Conservation (phyloP, 2,329 filamentous ascomycete species). For the Davidsoniella australis region DNA sequence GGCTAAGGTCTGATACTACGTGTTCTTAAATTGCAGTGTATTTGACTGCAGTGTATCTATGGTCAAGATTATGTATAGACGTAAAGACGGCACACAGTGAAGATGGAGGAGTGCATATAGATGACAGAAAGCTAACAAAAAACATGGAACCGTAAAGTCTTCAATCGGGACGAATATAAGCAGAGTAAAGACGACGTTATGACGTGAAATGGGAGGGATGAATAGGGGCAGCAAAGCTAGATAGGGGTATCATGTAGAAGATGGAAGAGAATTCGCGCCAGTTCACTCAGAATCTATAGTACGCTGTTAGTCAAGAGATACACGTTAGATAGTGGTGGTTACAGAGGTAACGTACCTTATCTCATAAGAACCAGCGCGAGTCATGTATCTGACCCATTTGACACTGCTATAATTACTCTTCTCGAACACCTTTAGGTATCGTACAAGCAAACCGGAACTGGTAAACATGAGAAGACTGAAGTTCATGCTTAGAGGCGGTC, state of each 20-base stretch:
- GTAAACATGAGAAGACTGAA: constrained; percentile 98
- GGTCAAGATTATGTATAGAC: too few relatives aligned
- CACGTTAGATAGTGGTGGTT: constrained; percentile 12
- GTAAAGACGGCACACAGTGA: too few relatives aligned
- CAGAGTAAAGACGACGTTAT: too few relatives aligned
- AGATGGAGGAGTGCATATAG: too few relatives aligned
- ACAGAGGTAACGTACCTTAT: constrained; percentile 45
- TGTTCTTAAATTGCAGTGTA: too few relatives aligned
- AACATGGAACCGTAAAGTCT: too few relatives aligned
- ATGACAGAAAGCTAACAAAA: too few relatives aligned
- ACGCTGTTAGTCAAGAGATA: not conserved
- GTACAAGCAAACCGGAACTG: constrained; percentile 74
- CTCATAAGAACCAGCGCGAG: constrained; percentile 90
- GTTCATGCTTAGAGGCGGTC: constrained; percentile 77
- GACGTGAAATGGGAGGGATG: not conserved
- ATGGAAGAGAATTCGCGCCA: not conserved
- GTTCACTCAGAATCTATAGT: not conserved
- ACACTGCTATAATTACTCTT: constrained; percentile 98
- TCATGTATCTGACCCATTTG: constrained; percentile 99
- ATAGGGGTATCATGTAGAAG: not conserved
- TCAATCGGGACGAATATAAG: too few relatives aligned
- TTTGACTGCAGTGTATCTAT: too few relatives aligned
- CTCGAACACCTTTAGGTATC: constrained; percentile 97
- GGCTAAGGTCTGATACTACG: too few relatives aligned
- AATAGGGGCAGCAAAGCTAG: not conserved